phyloP scores from a whole-genome alignment of 2,329 filamentous ascomycete species.

The Pestalotiopsis fici region DNA sequence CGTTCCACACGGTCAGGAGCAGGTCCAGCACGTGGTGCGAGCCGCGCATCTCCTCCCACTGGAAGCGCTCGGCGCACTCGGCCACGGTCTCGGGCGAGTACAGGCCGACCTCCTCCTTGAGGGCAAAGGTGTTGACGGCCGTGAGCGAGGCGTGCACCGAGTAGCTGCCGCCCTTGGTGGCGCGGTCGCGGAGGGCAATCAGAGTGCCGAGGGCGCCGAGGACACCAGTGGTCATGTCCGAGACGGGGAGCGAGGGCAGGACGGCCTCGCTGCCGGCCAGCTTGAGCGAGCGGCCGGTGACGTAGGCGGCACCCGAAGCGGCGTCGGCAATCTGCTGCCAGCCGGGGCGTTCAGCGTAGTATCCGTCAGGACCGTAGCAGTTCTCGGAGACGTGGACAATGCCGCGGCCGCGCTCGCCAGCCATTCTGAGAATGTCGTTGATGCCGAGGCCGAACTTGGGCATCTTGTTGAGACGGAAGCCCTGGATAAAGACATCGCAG shows the following conservation, averaged over 20 bases:
- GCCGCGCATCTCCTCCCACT: constrained; percentile 25
- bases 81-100: constrained; percentile 25
- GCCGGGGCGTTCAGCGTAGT: constrained; percentile 43
- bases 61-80: constrained; percentile 23
- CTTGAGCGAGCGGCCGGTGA: constrained; percentile 27
- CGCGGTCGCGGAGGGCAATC: constrained; percentile 32
- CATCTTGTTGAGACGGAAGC: constrained; percentile 48
- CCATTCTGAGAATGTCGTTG: constrained; percentile 39
- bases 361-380: constrained; percentile 50
- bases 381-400: constrained; percentile 51
- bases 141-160: constrained; percentile 29
- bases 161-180: constrained; percentile 30
- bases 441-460: constrained; percentile 41
- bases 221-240: constrained; percentile 35
- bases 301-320: constrained; percentile 32
- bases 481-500: constrained; percentile 55
- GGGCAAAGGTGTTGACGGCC: constrained; percentile 25
- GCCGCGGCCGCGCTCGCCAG: constrained; percentile 38
- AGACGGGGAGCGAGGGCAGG: constrained; percentile 32
- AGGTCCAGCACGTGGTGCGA: constrained; percentile 26
- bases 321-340: constrained; percentile 53
- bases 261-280: constrained; percentile 27
- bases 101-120: constrained; percentile 30
- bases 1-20: constrained; percentile 21
- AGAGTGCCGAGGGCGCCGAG: constrained; percentile 32